Percentiles rank a stretch among this genome's conserved stretches.
Conservation (phyloP, 1,139 yeast genomes). For the Hanseniaspora sp. region DNA sequence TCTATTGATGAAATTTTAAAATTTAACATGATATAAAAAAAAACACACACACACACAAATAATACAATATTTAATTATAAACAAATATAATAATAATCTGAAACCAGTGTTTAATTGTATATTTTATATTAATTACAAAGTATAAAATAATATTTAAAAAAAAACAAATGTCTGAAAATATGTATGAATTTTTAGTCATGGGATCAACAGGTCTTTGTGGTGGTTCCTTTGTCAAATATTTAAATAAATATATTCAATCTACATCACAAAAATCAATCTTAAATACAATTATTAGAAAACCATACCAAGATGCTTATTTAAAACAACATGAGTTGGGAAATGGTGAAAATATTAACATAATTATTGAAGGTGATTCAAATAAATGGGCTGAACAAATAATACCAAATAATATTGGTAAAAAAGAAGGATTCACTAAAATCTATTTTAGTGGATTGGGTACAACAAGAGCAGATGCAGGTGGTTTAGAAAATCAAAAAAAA, state of each 20-base stretch:
- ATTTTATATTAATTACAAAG: not conserved
- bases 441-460: slow-evolving; percentile 65
- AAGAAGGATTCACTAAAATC: slow-evolving; percentile 23
- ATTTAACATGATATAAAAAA: too few species aligned
- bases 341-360: slow-evolving; percentile 19
- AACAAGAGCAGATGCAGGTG: slow-evolving; percentile 60
- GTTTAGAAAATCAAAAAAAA: slow-evolving; percentile 48
- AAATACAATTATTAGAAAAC: slow-evolving; percentile 39
- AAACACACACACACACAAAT: too few species aligned
- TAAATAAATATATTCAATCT: slow-evolving; percentile 22
- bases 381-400: slow-evolving; percentile 35
- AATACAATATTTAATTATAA: too few species aligned
- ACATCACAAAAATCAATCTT: not conserved
- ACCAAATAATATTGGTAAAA: slow-evolving; percentile 18
- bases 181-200: slow-evolving; percentile 29
- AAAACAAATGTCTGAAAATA: slow-evolving; percentile 16
- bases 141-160: not conserved
- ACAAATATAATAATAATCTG: too few species aligned
- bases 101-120: too few species aligned
- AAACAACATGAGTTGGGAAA: slow-evolving; percentile 18
- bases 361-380: slow-evolving; percentile 33
- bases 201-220: slow-evolving; percentile 63
- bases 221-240: slow-evolving; percentile 34
- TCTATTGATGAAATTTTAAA: too few species aligned
- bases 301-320: slow-evolving; percentile 16